Evolutionary conservation across 495 filamentous ascomycete genomes (phyloP), one percentile per base, ranked within the genome.

Genomic region (Trichoderma parareesei): DNA sequence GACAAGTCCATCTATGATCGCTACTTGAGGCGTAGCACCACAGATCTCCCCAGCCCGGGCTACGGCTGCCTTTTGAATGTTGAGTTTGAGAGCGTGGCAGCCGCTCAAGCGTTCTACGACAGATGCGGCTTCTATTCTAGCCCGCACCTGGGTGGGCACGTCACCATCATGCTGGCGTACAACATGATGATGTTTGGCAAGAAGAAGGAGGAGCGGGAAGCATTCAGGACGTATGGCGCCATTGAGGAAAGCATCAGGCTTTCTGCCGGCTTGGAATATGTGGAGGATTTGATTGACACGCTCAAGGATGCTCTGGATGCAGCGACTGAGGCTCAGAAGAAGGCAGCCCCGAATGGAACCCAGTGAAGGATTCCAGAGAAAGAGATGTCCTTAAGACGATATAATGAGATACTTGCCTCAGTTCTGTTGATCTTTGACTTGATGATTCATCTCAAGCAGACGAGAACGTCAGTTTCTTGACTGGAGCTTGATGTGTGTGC

Each of bases 121-220:
- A 67, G 67, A 62, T 44, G 80, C 41, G 65, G 73, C 20, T 69
- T 82, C 38, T 74, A 77, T 66, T 69, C 74, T 16, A 77, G 78
- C 9, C 81, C 80, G 2, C 78, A 81, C 68, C 67, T 82, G 3
- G 81, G 80, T 0, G 80, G 78, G 20, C 77, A 81, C 69, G 67
- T 74, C 62, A 82, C 79, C 7, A 65, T 82, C 2, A 71, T 70
- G 2, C 48, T 81, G 41, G 69, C 77, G 11, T 82, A 78, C 68
- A 77, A 75, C 61, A 74, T 72, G 18, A 62, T 64, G 10, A 60
- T 77, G 11, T 79, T 76, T 70, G 73, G 71, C 8, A 69, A 67
- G 14, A 57, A 71, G 14, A 44, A 65, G 10, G 71, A 70, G 8
- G 61, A 59, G 7, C 59, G 60, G 0, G 67, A 64, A 2, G 71